A percentile compares a stretch with the other conserved stretches of the same genome.
These are phyloP conservation scores for Dacryopinax spathularia DNA, from an alignment of 768 basidiomycete genomes.

Conservation along the genomic window DNA sequence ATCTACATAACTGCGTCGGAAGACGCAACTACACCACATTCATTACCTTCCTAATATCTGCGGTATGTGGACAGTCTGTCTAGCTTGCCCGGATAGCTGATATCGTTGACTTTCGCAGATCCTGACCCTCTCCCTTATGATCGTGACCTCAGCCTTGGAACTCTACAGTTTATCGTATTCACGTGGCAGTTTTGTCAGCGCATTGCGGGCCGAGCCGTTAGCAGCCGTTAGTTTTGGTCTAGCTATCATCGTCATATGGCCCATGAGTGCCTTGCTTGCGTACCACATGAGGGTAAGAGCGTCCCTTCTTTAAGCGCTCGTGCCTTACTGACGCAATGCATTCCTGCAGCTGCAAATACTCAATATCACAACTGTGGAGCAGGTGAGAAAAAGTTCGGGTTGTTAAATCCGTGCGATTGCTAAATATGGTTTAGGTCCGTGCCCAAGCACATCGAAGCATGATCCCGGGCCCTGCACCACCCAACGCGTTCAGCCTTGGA, in stretches of 20 bases:
- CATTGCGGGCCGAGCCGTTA: conserved; percentile 43
- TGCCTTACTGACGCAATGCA: conserved; percentile 7
- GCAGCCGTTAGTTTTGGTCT: conserved; percentile 70
- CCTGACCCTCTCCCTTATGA: conserved; percentile 57
- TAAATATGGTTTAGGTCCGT: conserved; percentile 44
- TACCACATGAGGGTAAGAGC: conserved; percentile 75
- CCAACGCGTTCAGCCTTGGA: conserved; percentile 80
- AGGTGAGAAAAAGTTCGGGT: conserved; percentile 38
- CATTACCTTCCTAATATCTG: conserved; percentile 62
- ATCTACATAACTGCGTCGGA: conserved; percentile 93
- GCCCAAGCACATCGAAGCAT: conserved; percentile 67
- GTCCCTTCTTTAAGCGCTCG: conserved; percentile 2
- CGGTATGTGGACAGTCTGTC: conserved; percentile 35
- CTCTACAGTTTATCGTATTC: conserved; percentile 51
- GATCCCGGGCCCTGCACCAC: conserved; percentile 36
- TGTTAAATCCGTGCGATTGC: conserved; percentile 12
- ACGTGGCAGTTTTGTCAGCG: conserved; percentile 34
- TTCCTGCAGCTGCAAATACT: conserved; percentile 51
- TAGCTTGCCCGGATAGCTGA: neutral
- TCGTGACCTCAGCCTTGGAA: conserved; percentile 73
- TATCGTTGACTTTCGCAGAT: conserved; percentile 33
- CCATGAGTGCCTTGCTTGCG: conserved; percentile 57
- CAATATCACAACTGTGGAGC: conserved; percentile 93
- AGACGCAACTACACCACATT: conserved; percentile 92
- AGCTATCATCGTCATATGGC: conserved; percentile 63